These are phyloP conservation scores for Pseudonitzschia delicatissima DNA, from an alignment of 108 stramenopile genomes.

Conservation along the genomic window DNA sequence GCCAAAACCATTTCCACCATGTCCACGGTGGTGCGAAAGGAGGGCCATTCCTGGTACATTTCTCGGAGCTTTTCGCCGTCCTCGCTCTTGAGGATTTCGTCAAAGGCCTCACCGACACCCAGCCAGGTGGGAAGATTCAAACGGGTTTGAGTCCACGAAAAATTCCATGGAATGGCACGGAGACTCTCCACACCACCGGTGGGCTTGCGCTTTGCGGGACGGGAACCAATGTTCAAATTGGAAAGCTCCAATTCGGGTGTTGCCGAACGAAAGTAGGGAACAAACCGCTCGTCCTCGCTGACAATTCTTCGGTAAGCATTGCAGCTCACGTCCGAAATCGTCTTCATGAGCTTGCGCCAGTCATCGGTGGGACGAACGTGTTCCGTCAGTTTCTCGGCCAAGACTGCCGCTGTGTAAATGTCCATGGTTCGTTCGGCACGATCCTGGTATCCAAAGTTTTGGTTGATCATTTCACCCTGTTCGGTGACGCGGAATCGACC, in stretches of 20 bases:
- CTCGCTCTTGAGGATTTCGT: slow-evolving; percentile 45
- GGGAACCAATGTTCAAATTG: slow-evolving; percentile 93
- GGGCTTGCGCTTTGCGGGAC: slow-evolving; percentile 94
- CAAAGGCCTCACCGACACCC: slow-evolving; percentile 91
- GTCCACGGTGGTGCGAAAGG: slow-evolving; percentile 91
- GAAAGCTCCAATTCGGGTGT: slow-evolving; percentile 95
- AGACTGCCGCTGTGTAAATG: slow-evolving; percentile 93
- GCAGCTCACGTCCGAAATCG: slow-evolving; percentile 81
- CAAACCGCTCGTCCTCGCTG: slow-evolving; percentile 85
- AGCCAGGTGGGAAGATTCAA: slow-evolving; percentile 94
- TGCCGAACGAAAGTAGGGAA: slow-evolving; percentile 95
- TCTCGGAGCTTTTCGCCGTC: slow-evolving; percentile 55
- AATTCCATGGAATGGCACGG: slow-evolving; percentile 97
- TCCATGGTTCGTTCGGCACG: slow-evolving; percentile 92
- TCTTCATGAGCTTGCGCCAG: slow-evolving; percentile 85
- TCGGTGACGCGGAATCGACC: slow-evolving; percentile 98
- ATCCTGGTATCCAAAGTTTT: slow-evolving; percentile 91
- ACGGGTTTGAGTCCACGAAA: slow-evolving; percentile 97
- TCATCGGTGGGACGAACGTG: slow-evolving; percentile 53
- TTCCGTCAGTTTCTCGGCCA: slow-evolving; percentile 78
- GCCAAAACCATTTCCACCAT: slow-evolving; percentile 94
- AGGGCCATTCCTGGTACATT: slow-evolving; percentile 92
- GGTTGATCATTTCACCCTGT: slow-evolving; percentile 98
- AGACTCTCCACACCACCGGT: slow-evolving; percentile 95
- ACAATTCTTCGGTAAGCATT: slow-evolving; percentile 89